Base-by-base conservation (phyloP, 371 early-diverging fungal species). In the Saksenaea vasiformis region DNA sequence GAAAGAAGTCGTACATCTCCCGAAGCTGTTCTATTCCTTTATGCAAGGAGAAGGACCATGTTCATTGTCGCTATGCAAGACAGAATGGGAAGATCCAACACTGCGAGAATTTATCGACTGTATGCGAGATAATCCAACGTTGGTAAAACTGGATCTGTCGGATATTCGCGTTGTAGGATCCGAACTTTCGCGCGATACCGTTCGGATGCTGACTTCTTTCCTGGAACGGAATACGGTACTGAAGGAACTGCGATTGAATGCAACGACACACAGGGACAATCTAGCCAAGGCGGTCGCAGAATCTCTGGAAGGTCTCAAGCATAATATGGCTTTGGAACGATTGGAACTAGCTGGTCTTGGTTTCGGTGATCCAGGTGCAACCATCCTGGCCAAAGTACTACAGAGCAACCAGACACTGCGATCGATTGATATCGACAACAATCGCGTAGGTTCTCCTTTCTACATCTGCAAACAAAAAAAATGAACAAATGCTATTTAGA, bases 71-170 rank as follows among this genome's bases (percentile, higher is more conserved):
- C 53, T 80, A 24, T 69, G 72, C 9, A 57, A 64, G 11, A 62
- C 65, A 10, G 78, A 80, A 54, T 80, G 80, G 80, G 80, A 80
- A 35, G 80, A 80, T 24, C 62, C 60, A 15, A 68, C 73, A 0
- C 38, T 80, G 13, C 70, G 76, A 22, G 80, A 80, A 56, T 63
- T 77, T 13, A 68, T 80, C 27, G 78, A 77, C 43, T 73, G 72
- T 22, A 11, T 80, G 19, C 63, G 74, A 10, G 73, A 77, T 39
- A 80, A 80, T 35, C 65, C 60, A 4, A 70, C 54, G 1, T 22
- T 80, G 17, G 38, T 44, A 0, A 57, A 61, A 17, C 55, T 80
- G 24, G 69, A 73, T 41, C 15, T 80, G 14, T 70, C 78, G 0
- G 72, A 73, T 56, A 74, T 76, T 22, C 57, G 31, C 13, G 54